These are phyloP conservation scores for Colletotrichum limetticola DNA, from an alignment of 2,329 filamentous ascomycete genomes.

Conservation along the genomic window DNA sequence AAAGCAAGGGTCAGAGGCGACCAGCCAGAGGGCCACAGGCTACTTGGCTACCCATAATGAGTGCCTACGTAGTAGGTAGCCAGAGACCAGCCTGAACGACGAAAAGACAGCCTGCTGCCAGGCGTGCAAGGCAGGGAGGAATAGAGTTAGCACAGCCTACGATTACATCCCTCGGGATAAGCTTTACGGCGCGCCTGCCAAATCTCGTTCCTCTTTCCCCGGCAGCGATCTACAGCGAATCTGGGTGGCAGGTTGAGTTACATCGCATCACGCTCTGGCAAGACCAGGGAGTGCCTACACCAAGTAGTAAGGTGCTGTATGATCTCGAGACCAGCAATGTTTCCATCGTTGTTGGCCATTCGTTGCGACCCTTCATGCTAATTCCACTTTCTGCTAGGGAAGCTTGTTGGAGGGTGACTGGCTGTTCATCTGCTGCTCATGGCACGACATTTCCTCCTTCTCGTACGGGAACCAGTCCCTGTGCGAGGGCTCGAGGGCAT, in stretches of 20 bases:
- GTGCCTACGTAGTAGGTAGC: too few relatives aligned
- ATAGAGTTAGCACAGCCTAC: slow-evolving; percentile 17
- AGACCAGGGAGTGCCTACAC: background rate
- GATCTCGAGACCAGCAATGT: background rate
- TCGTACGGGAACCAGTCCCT: slow-evolving; percentile 1
- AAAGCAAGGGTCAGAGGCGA: background rate
- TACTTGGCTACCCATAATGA: too few relatives aligned
- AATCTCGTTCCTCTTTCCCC: background rate
- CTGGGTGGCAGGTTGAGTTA: background rate
- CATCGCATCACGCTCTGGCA: background rate
- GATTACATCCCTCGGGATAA: slow-evolving; percentile 1
- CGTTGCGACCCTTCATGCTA: background rate
- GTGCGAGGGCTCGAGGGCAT: slow-evolving; percentile 5
- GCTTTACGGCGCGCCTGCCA: slow-evolving; percentile 19
- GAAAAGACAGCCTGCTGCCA: background rate
- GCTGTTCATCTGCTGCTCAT: background rate
- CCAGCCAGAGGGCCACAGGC: too few relatives aligned
- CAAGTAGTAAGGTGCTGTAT: too few relatives aligned
- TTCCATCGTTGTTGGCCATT: background rate
- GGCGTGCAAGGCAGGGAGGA: background rate
- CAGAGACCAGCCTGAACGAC: background rate
- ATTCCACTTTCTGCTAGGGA: background rate
- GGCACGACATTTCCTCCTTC: background rate
- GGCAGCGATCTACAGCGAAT: slow-evolving; percentile 14
- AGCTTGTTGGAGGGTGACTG: background rate